phyloP scores from a whole-genome alignment of 371 early-diverging fungal species.

The Circinella minor region DNA sequence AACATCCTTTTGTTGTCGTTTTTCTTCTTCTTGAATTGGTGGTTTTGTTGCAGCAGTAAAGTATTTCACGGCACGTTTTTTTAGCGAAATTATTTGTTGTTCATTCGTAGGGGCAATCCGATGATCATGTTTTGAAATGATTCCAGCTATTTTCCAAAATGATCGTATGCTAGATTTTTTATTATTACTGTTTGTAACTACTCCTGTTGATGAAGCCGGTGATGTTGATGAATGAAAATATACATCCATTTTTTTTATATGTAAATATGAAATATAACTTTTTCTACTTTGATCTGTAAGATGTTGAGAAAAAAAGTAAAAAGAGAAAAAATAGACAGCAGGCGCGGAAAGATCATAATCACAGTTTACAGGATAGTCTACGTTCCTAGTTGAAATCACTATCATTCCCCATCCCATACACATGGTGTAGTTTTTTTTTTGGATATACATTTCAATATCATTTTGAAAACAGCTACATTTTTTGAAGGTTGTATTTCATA shows the following conservation, averaged over 20 bases:
- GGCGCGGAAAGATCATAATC: neutral
- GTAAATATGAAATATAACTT: neutral
- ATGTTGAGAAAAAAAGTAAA: neutral
- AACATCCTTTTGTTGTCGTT: neutral
- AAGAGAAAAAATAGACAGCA: slow-evolving; percentile 7
- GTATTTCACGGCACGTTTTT: slow-evolving; percentile 1
- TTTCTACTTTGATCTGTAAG: neutral
- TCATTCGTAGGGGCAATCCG: neutral
- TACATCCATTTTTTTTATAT: neutral
- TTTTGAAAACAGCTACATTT: slow-evolving; percentile 17
- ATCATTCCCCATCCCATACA: neutral
- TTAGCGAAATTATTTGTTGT: neutral
- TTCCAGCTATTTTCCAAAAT: neutral
- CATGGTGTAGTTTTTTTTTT: too few species aligned
- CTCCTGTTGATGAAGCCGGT: neutral
- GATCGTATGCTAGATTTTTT: neutral
- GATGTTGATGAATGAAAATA: slow-evolving; percentile 9
- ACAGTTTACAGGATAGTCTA: too few species aligned
- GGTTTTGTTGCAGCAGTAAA: neutral
- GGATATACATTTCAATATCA: neutral
- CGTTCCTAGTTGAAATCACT: slow-evolving; percentile 8
- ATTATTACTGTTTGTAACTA: neutral
- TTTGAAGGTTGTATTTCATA: neutral
- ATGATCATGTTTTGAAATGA: slow-evolving; percentile 4
- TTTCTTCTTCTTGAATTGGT: neutral